Conservation (phyloP, 495 filamentous ascomycete species). For the Jackrogersella multiformis region DNA sequence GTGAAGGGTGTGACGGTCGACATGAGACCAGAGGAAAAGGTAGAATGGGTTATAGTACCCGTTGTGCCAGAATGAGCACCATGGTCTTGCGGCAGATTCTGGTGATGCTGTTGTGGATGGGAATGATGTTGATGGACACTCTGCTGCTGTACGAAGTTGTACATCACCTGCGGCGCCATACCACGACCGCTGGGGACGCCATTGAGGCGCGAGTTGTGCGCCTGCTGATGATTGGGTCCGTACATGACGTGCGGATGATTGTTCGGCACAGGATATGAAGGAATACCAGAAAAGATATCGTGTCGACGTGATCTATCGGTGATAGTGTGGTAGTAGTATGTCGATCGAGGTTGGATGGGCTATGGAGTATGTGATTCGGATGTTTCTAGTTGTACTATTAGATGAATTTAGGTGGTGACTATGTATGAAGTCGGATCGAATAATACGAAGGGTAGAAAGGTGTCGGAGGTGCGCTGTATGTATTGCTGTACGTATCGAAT, state of each 20-base stretch:
- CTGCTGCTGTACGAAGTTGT: conserved; percentile 75
- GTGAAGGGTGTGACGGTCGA: conserved; percentile 80
- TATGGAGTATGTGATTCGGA: background rate
- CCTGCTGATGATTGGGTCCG: conserved; percentile 79
- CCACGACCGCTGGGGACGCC: conserved; percentile 57
- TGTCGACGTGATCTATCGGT: background rate
- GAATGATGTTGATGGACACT: conserved; percentile 73
- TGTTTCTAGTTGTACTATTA: conserved; percentile 14
- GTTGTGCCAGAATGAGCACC: conserved; percentile 64
- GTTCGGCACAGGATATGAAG: background rate
- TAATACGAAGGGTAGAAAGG: conserved; percentile 6
- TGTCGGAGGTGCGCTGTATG: conserved; percentile 18
- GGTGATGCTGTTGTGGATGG: conserved; percentile 74
- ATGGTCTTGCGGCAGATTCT: conserved; percentile 77
- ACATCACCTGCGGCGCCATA: conserved; percentile 68
- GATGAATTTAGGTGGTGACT: background rate
- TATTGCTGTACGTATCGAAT: conserved; percentile 32
- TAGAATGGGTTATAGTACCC: conserved; percentile 76
- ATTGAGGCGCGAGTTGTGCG: conserved; percentile 77
- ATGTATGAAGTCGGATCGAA: background rate
- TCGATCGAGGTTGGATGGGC: background rate
- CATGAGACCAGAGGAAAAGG: conserved; percentile 77
- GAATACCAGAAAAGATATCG: background rate
- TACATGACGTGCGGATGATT: conserved; percentile 72
- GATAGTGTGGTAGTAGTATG: background rate